A percentile compares a stretch with the other conserved stretches of the same genome.
Conservation (phyloP, 1,284 basidiomycete genomes). For the Trametes versicolor region DNA sequence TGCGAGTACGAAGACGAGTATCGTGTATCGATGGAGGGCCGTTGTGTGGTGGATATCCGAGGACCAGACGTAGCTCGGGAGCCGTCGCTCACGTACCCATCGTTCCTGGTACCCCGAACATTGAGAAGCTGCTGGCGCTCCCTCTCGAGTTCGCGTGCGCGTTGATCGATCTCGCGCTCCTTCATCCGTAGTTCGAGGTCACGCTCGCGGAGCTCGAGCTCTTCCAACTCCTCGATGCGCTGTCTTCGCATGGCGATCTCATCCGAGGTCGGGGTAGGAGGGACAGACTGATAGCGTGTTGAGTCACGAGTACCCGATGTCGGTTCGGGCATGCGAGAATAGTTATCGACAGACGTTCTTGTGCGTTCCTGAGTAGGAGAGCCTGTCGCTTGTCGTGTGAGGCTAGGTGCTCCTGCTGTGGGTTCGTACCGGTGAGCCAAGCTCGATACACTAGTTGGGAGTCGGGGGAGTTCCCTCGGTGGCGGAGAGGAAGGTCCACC, state of each 20-base stretch:
- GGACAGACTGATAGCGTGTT: constrained; percentile 20
- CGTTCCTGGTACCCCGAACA: constrained; percentile 34
- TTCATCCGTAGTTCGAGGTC: constrained; percentile 63
- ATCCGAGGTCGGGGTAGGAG: constrained; percentile 26
- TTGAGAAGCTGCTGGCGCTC: constrained; percentile 37
- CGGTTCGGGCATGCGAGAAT: constrained; percentile 30
- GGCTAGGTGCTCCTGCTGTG: not conserved
- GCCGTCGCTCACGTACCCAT: constrained; percentile 41
- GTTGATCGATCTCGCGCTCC: constrained; percentile 67
- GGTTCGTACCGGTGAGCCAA: constrained; percentile 70
- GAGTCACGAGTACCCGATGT: constrained; percentile 15
- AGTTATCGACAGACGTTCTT: constrained; percentile 32
- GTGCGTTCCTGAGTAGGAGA: constrained; percentile 38
- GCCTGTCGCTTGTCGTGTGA: constrained; percentile 39
- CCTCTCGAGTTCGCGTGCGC: constrained; percentile 53
- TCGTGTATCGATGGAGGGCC: constrained; percentile 32
- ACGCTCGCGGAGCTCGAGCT: constrained; percentile 61
- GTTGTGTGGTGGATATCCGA: constrained; percentile 27
- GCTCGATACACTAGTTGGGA: constrained; percentile 70
- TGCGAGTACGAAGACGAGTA: constrained; percentile 48
- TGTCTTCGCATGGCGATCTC: constrained; percentile 51
- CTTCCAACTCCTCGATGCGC: constrained; percentile 59
- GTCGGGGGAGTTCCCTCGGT: constrained; percentile 67
- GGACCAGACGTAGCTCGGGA: constrained; percentile 26
- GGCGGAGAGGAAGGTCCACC: constrained; percentile 61